These are phyloP conservation scores for Suhomyces choctaworum DNA, from an alignment of 1,139 yeast species.

Conservation along the genomic window DNA sequence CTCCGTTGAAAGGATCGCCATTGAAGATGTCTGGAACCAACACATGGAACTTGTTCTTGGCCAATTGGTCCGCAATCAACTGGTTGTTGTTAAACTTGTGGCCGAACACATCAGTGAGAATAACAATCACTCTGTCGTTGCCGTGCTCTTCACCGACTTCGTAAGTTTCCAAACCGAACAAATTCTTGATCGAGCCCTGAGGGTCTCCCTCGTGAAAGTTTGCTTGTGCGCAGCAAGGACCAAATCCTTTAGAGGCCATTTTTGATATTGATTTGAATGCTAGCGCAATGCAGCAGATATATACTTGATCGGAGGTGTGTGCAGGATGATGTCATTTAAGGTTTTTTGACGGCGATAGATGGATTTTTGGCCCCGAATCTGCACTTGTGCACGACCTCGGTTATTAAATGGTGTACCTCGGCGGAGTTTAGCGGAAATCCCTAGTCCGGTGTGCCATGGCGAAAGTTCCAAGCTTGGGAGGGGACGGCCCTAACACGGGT, in stretches of 20 bases:
- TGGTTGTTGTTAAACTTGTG: conserved; percentile 52
- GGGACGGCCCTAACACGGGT: no score
- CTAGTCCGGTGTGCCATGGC: no score
- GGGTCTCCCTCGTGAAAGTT: conserved; percentile 53
- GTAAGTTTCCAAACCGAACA: conserved; percentile 56
- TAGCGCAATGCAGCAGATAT: no score
- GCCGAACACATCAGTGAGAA: conserved; percentile 73
- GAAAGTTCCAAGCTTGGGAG: no score
- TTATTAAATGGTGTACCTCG: no score
- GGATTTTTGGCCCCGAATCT: no score
- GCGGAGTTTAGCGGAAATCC: no score
- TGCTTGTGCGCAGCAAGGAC: conserved; percentile 47
- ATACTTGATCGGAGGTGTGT: no score
- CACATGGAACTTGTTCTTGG: conserved; percentile 58
- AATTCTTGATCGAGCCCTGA: conserved; percentile 39
- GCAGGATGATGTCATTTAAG: no score
- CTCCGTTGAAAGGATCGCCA: conserved; percentile 47
- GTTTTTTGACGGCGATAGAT: no score
- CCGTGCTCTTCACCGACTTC: conserved; percentile 48
- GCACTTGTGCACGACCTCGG: no score
- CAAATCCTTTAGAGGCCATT: conserved; percentile 60
- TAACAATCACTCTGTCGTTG: conserved; percentile 52
- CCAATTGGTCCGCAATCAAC: conserved; percentile 70
- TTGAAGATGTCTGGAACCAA: conserved; percentile 72
- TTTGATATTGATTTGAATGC: no score